These are phyloP conservation scores for Steccherinum ochraceum DNA, from an alignment of 768 basidiomycete species.

Conservation along the genomic window DNA sequence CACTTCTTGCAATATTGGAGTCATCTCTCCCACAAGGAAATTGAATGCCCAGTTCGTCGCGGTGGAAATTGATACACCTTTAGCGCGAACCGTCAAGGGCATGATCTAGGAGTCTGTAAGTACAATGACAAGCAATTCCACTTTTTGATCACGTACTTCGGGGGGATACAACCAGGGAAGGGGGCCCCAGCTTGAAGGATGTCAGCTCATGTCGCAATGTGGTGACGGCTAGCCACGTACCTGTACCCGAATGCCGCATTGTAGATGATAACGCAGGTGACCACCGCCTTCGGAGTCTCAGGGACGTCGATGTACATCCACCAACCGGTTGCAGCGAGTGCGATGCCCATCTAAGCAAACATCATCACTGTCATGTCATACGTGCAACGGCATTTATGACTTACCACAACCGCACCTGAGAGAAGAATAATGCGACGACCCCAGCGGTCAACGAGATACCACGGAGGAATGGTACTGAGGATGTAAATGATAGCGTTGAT, in stretches of 20 bases:
- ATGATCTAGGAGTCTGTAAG: conserved; percentile 53
- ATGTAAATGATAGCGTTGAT: conserved; percentile 84
- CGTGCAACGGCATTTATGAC: conserved; percentile 18
- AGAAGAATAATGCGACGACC: conserved; percentile 84
- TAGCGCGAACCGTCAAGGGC: conserved; percentile 83
- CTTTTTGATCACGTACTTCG: conserved; percentile 42
- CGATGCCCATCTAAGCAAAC: conserved; percentile 62
- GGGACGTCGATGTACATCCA: conserved; percentile 91
- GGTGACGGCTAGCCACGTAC: conserved; percentile 23
- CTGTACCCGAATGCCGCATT: conserved; percentile 93
- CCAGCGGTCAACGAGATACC: conserved; percentile 92
- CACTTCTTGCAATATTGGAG: conserved; percentile 78
- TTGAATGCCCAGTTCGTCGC: conserved; percentile 86
- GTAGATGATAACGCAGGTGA: conserved; percentile 83
- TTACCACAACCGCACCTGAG: conserved; percentile 73
- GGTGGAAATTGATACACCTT: conserved; percentile 93
- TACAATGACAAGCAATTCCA: conserved; percentile 2
- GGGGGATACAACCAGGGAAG: conserved; percentile 85
- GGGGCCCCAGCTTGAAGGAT: conserved; percentile 66
- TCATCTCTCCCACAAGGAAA: conserved; percentile 83
- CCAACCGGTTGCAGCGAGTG: conserved; percentile 79
- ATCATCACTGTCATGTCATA: background rate
- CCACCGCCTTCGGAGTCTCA: conserved; percentile 81
- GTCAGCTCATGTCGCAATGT: background rate
- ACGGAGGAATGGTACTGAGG: conserved; percentile 81